Evolutionary conservation across 495 filamentous ascomycete species (phyloP).

Genomic region (Diplogelasinospora grovesii): DNA sequence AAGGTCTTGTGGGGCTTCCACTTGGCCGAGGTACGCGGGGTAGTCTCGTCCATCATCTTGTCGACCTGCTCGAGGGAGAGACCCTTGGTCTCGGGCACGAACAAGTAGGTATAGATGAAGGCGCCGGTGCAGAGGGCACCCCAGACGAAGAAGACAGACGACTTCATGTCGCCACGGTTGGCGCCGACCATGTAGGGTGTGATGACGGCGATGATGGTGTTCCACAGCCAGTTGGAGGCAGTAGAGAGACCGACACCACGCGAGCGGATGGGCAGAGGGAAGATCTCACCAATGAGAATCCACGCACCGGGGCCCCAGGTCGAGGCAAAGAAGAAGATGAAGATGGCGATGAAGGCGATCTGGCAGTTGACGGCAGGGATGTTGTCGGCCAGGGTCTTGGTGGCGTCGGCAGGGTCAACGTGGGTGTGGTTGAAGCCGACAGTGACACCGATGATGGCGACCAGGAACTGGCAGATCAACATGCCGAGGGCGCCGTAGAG

Average conservation of each 20-base stretch:
- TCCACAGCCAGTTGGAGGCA: conserved; percentile 86
- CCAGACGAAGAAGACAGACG: conserved; percentile 78
- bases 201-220: conserved; percentile 66
- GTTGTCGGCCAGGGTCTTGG: conserved; percentile 39
- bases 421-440: conserved; percentile 39
- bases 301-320: conserved; percentile 77
- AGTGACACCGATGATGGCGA: conserved; percentile 66
- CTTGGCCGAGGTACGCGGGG: conserved; percentile 58
- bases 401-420: conserved; percentile 8
- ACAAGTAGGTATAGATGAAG: conserved; percentile 69
- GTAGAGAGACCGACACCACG: conserved; percentile 75
- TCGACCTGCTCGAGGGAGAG: conserved; percentile 84
- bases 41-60: conserved; percentile 80
- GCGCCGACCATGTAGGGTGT: conserved; percentile 72
- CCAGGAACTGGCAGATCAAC: conserved; percentile 79
- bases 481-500: conserved; percentile 73
- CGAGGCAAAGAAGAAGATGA: conserved; percentile 76
- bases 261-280: conserved; percentile 75
- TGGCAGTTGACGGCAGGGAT: conserved; percentile 56
- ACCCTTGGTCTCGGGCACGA: conserved; percentile 82
- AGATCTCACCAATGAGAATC: conserved; percentile 85
- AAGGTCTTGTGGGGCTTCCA: conserved; percentile 70
- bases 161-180: conserved; percentile 57
- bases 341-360: conserved; percentile 74
- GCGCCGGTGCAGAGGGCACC: conserved; percentile 59